Percentiles rank a stretch among this genome's conserved stretches.
phyloP scores from a whole-genome alignment of 768 basidiomycete genomes.

The Phylloporus sp. region DNA sequence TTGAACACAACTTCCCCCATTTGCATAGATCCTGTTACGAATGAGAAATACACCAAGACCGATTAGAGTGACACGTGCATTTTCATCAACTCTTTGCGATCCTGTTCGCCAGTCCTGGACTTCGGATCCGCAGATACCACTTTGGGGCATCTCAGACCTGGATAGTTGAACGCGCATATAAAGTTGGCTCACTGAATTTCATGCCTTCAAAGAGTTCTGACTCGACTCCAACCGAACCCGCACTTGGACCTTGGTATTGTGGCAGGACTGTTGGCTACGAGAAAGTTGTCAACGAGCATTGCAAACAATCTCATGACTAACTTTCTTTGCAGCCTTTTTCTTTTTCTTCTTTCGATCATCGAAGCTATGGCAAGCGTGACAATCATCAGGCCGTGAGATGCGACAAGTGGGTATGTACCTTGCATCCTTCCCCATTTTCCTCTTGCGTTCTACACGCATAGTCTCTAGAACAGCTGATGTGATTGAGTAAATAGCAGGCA shows the following conservation, averaged over 20 bases:
- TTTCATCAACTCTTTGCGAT: slow-evolving; percentile 67
- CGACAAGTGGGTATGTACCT: slow-evolving; percentile 40
- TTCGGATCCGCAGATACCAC: slow-evolving; percentile 77
- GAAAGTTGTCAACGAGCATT: not conserved
- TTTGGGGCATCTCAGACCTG: slow-evolving; percentile 24
- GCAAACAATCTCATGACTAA: not conserved
- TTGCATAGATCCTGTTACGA: slow-evolving; percentile 54
- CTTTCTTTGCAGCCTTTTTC: slow-evolving; percentile 29
- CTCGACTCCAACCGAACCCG: slow-evolving; percentile 56
- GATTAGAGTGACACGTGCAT: slow-evolving; percentile 40
- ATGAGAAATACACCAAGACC: slow-evolving; percentile 1
- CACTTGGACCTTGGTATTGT: slow-evolving; percentile 61
- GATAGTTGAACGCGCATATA: not conserved
- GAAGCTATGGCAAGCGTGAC: slow-evolving; percentile 17
- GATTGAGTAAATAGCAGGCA: not conserved
- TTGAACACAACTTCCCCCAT: slow-evolving; percentile 67
- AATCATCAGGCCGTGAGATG: not conserved
- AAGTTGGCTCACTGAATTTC: slow-evolving; percentile 65
- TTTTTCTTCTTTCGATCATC: slow-evolving; percentile 32
- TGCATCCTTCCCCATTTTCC: slow-evolving; percentile 64
- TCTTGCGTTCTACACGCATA: slow-evolving; percentile 61
- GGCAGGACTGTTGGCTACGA: slow-evolving; percentile 56
- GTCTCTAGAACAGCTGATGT: slow-evolving; percentile 54
- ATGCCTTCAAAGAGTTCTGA: slow-evolving; percentile 67
- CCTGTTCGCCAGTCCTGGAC: slow-evolving; percentile 59